phyloP scores from a whole-genome alignment of 2,329 filamentous ascomycete species.

The Exophiala aquamarina region DNA sequence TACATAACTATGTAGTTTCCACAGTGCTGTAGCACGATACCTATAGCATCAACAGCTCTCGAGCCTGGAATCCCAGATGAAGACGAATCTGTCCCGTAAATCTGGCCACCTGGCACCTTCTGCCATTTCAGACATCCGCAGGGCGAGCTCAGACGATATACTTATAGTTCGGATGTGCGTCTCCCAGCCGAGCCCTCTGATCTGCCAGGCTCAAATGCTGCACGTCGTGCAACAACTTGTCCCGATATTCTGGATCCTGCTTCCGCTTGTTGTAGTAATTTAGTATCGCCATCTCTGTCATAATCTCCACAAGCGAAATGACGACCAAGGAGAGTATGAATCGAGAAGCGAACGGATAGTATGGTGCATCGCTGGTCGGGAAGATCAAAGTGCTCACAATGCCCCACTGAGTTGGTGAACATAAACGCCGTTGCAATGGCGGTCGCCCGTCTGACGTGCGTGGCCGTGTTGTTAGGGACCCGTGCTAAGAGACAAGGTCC shows the following conservation, averaged over 20 bases:
- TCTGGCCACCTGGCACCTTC: too few species aligned
- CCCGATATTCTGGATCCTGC: background rate
- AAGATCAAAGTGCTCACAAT: conserved; percentile 38
- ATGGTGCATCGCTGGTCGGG: background rate
- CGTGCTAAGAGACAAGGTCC: conserved; percentile 59
- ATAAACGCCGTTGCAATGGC: conserved; percentile 71
- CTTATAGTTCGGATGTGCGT: background rate
- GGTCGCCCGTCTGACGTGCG: conserved; percentile 67
- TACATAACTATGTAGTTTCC: too few species aligned
- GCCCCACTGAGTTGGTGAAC: conserved; percentile 67
- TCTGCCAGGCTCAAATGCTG: background rate
- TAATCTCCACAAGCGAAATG: background rate
- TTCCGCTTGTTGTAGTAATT: conserved; percentile 1
- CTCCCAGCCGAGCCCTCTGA: conserved; percentile 1
- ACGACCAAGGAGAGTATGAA: conserved; percentile 1
- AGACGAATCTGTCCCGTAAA: too few species aligned
- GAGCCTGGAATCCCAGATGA: too few species aligned
- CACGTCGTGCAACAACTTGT: background rate
- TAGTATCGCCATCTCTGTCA: background rate
- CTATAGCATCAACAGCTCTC: too few species aligned
- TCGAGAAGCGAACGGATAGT: conserved; percentile 3
- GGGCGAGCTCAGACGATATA: conserved; percentile 40
- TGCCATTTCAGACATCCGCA: too few species aligned
- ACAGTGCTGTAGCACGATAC: too few species aligned
- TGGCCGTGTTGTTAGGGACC: conserved; percentile 70